phyloP scores from a whole-genome alignment of 768 basidiomycete species.

The Auricularia sp. region DNA sequence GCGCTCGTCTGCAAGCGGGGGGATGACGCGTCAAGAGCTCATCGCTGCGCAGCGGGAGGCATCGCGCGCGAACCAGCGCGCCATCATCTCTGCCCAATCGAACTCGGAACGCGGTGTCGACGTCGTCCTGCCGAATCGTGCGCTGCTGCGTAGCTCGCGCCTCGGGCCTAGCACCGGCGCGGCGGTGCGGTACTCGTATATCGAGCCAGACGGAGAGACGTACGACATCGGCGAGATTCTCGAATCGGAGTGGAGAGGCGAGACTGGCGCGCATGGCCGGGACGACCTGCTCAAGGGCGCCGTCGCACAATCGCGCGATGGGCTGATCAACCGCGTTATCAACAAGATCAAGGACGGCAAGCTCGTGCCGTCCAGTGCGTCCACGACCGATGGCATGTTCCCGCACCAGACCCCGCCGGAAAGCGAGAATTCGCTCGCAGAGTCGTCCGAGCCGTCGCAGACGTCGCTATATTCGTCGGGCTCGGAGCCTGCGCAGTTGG shows the following conservation, averaged over 20 bases:
- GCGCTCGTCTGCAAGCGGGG: background rate
- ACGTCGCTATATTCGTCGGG: background rate
- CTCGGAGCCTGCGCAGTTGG: background rate
- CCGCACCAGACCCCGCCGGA: conserved; percentile 6
- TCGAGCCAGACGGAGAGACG: conserved; percentile 80
- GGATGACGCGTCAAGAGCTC: conserved; percentile 68
- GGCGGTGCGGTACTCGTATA: conserved; percentile 83
- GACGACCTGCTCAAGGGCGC: conserved; percentile 64
- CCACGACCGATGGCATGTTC: conserved; percentile 7
- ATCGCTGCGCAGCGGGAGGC: conserved; percentile 89
- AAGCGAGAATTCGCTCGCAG: background rate
- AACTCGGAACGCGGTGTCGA: conserved; percentile 86
- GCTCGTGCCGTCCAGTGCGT: conserved; percentile 16
- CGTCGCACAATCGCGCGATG: conserved; percentile 35
- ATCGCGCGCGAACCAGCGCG: conserved; percentile 73
- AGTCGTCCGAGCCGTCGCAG: background rate
- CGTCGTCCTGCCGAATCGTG: conserved; percentile 75
- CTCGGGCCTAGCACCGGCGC: conserved; percentile 28
- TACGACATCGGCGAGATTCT: conserved; percentile 91
- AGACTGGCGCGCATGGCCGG: conserved; percentile 17
- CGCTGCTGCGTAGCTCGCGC: conserved; percentile 74
- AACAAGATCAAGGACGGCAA: conserved; percentile 65
- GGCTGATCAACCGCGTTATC: conserved; percentile 46
- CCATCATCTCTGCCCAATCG: conserved; percentile 74
- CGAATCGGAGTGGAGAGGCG: conserved; percentile 73